phyloP scores from a whole-genome alignment of 768 basidiomycete species.

The Leccinellum albellum region DNA sequence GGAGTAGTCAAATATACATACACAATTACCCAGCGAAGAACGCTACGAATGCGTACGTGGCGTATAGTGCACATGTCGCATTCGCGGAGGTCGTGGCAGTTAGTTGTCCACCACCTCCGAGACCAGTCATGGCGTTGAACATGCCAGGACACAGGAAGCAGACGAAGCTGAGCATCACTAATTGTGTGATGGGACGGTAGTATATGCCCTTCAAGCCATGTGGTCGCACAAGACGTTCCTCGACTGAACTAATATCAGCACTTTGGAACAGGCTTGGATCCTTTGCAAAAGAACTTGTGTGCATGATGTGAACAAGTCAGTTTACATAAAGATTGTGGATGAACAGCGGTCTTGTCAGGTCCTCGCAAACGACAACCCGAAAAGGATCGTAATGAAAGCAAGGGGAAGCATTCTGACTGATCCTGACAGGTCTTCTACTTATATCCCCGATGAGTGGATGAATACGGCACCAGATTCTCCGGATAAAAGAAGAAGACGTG shows the following conservation, averaged over 20 bases:
- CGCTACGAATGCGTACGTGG: conserved; percentile 51
- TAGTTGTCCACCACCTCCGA: conserved; percentile 75
- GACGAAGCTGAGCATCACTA: conserved; percentile 63
- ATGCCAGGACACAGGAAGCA: conserved; percentile 59
- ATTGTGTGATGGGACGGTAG: conserved; percentile 55
- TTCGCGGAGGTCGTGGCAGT: conserved; percentile 64
- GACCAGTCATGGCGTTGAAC: conserved; percentile 73
- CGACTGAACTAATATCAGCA: not conserved
- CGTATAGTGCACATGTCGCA: conserved; percentile 64
- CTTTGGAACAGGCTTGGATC: not conserved
- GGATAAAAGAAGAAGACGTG: not conserved
- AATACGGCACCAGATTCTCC: not conserved
- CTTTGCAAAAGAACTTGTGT: not conserved
- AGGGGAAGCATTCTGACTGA: too few species aligned
- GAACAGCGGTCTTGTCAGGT: too few species aligned
- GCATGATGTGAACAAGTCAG: not conserved
- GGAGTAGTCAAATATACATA: not conserved
- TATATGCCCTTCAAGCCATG: conserved; percentile 52
- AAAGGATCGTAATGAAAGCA: too few species aligned
- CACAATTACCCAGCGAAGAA: conserved; percentile 62
- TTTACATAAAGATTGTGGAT: not conserved
- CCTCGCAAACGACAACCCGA: too few species aligned
- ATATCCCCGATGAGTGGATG: not conserved
- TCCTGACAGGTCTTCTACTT: too few species aligned
- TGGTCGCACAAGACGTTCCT: conserved; percentile 39